Conservation (phyloP, 140 eudicot genomes). For the Cichorium intybus region DNA sequence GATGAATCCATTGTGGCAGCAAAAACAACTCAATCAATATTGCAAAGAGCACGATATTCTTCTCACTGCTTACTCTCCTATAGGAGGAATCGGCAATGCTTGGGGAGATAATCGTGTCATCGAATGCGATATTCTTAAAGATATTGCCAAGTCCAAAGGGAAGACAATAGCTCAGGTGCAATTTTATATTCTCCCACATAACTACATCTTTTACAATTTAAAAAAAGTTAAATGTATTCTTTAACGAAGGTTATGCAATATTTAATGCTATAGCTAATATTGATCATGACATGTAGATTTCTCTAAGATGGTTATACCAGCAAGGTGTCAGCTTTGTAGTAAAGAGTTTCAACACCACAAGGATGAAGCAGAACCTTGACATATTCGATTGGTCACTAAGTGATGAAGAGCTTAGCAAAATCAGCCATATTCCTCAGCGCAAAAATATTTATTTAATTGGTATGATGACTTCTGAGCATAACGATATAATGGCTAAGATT, state of each 20-base stretch:
- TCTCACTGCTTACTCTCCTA: conserved; percentile 52
- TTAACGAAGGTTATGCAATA: no score
- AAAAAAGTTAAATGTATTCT: no score
- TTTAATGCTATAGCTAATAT: no score
- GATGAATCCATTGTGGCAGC: conserved; percentile 67
- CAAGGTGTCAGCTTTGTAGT: conserved; percentile 34
- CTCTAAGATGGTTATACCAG: conserved; percentile 47
- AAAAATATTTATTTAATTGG: conserved; percentile 17
- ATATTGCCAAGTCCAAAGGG: conserved; percentile 44
- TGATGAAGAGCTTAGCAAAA: conserved; percentile 32
- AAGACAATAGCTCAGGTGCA: conserved; percentile 54
- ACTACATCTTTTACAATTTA: no score
- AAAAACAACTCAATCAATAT: conserved; percentile 36
- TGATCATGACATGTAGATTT: conserved; percentile 26
- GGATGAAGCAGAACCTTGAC: conserved; percentile 42
- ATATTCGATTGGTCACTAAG: conserved; percentile 49
- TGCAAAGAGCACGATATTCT: conserved; percentile 46
- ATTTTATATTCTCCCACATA: no score
- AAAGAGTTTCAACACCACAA: conserved; percentile 43
- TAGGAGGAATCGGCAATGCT: conserved; percentile 40
- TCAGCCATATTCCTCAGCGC: conserved; percentile 37
- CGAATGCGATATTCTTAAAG: conserved; percentile 37
- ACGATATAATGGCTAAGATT: conserved; percentile 8
- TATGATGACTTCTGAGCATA: background rate
- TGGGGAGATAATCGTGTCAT: conserved; percentile 57